Evolutionary conservation across 2,329 filamentous ascomycete genomes (phyloP), one percentile per base, ranked within the genome.

Genomic region (Cytospora leucostoma): DNA sequence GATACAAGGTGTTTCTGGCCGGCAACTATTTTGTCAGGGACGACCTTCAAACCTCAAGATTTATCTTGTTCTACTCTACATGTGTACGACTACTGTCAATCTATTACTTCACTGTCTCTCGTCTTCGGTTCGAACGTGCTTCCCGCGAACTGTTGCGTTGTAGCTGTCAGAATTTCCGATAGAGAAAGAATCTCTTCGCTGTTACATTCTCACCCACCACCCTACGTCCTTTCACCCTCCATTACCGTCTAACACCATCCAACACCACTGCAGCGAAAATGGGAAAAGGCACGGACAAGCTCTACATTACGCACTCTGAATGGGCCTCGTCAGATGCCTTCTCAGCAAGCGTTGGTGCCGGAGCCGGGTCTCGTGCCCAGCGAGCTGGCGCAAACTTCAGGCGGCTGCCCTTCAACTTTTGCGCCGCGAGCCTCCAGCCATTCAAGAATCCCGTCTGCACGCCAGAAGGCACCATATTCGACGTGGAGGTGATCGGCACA

Each of bases 391-490:
- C 86, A 56, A 84, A 85, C 44, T 98, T 98, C 80, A 92, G 90
- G 72, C 90, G 92, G 53, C 85, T 99, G 1, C 95, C 96, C 35
- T 99, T 96, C 85, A 98, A 97, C 82, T 98, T 95, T 79, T 99
- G 95, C 84, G 92, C 95, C 66, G 88, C 96, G 47, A 96, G 92
- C 65, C 88, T 99, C 38, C 95, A 98, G 74, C 96, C 96, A 8
- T 99, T 97, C 80, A 87, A 89, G 72, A 91, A 97, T 72, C 93
- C 95, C 6, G 95, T 99, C 40, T 99, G 95, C 80, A 98, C 94
- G 0, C 73, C 84, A 4, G 83, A 90, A 50, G 95, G 95, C 59
- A 95, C 89, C 13, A 94, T 96, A 65, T 99, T 98, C 76, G 96
- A 99, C 72, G 85, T 97, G 70, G 94, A 95, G 70, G 92, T 97